Base-by-base conservation (phyloP, 352 stramenopile species). In the Aphanomyces euteiches region DNA sequence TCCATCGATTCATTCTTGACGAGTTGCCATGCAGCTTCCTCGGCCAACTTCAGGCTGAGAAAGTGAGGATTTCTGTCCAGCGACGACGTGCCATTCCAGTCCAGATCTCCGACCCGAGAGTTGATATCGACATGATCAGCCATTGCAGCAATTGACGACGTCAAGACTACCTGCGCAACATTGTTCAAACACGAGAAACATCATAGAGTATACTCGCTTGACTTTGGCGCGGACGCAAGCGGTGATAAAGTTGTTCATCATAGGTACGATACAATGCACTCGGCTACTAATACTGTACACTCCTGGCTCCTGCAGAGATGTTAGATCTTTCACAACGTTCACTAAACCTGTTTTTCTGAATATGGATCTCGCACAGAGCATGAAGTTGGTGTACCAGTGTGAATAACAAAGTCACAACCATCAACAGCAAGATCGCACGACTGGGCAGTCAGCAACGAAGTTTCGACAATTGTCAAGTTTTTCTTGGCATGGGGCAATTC, bases 241-340 rank as follows among this genome's bases (percentile, higher is more conserved):
- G 64, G 93, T 87, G 68, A 96, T 93, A 63, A 96, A 96, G 74
- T 96, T 96, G 12, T 87, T 94, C 88, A 96, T 96, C 87, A 96
- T 96, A 12, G 88, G 88, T 39, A 96, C 93, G 76, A 96, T 96
- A 54, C 86, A 94, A 78, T 96, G 88, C 84, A 96, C 93, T 34
- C 88, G 86, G 66, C 88, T 96, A 54, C 88, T 88, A 73, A 96
- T 92, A 64, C 86, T 94, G 66, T 96, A 87, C 21, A 96, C 88
- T 3, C 86, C 88, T 1, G 88, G 88, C 69, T 96, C 88, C 19
- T 75, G 48, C n/a, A 10, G 4, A 40, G 37, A 45, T n/a, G 4
- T 48, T 34, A 36, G 39, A 13, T 37, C 45, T 17, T 34, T 2
- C 1, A 45, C 5, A 74, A 38, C 38, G 47, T 19, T 34, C 36